Evolutionary conservation across 1,284 basidiomycete genomes (phyloP).

Genomic region (Neotropicomus parvogracilis): DNA sequence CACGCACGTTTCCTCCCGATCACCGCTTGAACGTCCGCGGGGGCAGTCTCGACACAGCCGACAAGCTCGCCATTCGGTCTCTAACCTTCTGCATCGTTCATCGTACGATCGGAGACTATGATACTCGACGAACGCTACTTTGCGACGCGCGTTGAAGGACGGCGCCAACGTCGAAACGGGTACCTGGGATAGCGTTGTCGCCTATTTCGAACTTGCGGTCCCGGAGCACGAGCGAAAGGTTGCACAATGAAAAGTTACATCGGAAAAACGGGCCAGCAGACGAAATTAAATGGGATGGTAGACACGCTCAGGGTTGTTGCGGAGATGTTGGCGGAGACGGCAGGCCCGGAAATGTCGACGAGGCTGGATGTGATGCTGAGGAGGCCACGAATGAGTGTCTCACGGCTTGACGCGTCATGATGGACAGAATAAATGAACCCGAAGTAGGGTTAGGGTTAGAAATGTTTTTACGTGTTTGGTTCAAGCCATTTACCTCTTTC

Average conservation of each 20-base stretch:
- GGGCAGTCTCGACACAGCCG: conserved; percentile 63
- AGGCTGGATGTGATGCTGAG: conserved; percentile 65
- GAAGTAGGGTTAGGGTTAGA: neutral
- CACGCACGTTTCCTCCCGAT: too few relatives aligned
- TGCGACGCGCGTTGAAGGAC: conserved; percentile 45
- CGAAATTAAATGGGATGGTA: too few relatives aligned
- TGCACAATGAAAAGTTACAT: conserved; percentile 5
- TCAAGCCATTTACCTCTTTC: neutral
- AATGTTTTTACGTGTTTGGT: conserved; percentile 18
- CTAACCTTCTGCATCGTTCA: conserved; percentile 66
- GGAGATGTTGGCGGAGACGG: conserved; percentile 50
- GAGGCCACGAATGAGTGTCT: too few relatives aligned
- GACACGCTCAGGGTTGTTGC: conserved; percentile 45
- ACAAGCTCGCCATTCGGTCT: conserved; percentile 66
- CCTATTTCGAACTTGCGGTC: conserved; percentile 65
- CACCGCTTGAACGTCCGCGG: too few relatives aligned
- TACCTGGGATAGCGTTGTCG: conserved; percentile 64
- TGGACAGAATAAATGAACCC: neutral
- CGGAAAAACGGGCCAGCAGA: too few relatives aligned
- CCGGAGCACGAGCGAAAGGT: conserved; percentile 45
- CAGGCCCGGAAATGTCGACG: conserved; percentile 57
- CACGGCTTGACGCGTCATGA: too few relatives aligned
- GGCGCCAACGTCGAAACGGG: conserved; percentile 42
- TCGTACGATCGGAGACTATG: conserved; percentile 50
- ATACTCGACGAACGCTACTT: conserved; percentile 38